phyloP scores from a whole-genome alignment of 495 filamentous ascomycete species.

The Lasiosphaeriaceae sp. region DNA sequence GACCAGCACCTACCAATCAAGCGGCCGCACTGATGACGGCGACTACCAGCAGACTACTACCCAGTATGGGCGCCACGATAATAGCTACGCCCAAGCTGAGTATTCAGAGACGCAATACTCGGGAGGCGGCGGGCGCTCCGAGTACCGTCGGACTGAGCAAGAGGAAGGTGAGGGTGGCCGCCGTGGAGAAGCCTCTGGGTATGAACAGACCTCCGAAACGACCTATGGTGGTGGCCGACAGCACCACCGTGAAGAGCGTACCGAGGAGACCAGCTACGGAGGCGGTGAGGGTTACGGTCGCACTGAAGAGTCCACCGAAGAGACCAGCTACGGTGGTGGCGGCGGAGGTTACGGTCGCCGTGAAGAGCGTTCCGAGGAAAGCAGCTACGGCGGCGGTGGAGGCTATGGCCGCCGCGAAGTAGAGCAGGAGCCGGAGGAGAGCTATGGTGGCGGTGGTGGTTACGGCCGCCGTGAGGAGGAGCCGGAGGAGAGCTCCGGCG shows the following conservation, averaged over 20 bases:
- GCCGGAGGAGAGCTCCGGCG: not conserved
- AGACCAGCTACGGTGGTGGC: slow-evolving; percentile 11
- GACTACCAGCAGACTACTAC: slow-evolving; percentile 40
- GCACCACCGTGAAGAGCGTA: slow-evolving; percentile 32
- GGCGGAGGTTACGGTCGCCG: slow-evolving; percentile 1
- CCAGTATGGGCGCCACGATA: slow-evolving; percentile 42
- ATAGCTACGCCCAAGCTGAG: slow-evolving; percentile 46
- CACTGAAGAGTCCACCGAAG: slow-evolving; percentile 21
- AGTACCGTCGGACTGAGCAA: slow-evolving; percentile 44
- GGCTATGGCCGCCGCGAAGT: slow-evolving; percentile 3
- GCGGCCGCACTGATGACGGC: slow-evolving; percentile 34
- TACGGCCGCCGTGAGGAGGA: not conserved
- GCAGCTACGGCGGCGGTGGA: not conserved
- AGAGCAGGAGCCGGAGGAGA: slow-evolving; percentile 8
- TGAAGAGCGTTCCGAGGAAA: slow-evolving; percentile 4
- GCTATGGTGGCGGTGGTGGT: slow-evolving; percentile 7
- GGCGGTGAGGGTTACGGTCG: slow-evolving; percentile 10
- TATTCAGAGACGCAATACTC: slow-evolving; percentile 40
- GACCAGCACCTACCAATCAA: slow-evolving; percentile 37
- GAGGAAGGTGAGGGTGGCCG: slow-evolving; percentile 13
- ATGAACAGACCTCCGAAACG: too few species aligned
- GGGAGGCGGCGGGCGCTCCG: slow-evolving; percentile 35
- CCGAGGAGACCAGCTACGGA: slow-evolving; percentile 23
- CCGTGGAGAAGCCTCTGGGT: too few species aligned
- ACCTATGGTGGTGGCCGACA: not conserved